Percentiles rank a stretch among this genome's conserved stretches.
Conservation (phyloP, 371 early-diverging fungal genomes). For the Paraphysoderma sedebokerense region DNA sequence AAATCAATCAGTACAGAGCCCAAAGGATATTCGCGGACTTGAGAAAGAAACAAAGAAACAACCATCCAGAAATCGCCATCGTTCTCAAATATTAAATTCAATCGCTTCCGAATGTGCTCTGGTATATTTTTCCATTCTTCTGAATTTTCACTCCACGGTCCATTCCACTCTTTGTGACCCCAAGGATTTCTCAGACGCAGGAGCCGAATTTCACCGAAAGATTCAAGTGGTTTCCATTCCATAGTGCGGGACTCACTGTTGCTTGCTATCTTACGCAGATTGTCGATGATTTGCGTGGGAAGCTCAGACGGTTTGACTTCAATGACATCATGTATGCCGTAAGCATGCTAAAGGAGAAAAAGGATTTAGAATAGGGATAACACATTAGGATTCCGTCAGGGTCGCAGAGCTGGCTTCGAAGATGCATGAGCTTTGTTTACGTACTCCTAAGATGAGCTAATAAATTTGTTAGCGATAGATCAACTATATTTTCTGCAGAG, state of each 20-base stretch:
- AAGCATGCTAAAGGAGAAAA: constrained; percentile 8
- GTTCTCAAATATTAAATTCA: constrained; percentile 1
- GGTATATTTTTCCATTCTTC: no score
- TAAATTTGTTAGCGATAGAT: neutral
- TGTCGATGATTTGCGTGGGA: constrained; percentile 9
- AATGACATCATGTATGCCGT: constrained; percentile 14
- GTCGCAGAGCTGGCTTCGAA: no score
- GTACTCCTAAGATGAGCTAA: neutral
- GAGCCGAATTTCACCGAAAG: constrained; percentile 7
- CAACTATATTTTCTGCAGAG: constrained; percentile 7
- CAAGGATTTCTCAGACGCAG: constrained; percentile 29
- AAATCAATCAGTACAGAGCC: neutral
- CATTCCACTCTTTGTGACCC: constrained; percentile 19
- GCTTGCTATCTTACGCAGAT: no score
- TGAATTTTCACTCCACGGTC: constrained; percentile 22
- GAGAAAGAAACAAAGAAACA: neutral
- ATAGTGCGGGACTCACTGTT: no score
- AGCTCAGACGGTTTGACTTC: constrained; percentile 8
- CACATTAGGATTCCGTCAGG: no score
- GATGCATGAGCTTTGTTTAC: no score
- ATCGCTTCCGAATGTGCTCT: no score
- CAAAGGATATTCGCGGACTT: neutral
- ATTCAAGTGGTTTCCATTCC: no score
- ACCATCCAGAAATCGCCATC: constrained; percentile 12
- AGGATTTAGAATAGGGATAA: no score